Evolutionary conservation across 228 moss, liverwort and hornwort species (phyloP), one percentile per base, ranked within the genome.

Genomic region (Sphagnum magellanicum): DNA sequence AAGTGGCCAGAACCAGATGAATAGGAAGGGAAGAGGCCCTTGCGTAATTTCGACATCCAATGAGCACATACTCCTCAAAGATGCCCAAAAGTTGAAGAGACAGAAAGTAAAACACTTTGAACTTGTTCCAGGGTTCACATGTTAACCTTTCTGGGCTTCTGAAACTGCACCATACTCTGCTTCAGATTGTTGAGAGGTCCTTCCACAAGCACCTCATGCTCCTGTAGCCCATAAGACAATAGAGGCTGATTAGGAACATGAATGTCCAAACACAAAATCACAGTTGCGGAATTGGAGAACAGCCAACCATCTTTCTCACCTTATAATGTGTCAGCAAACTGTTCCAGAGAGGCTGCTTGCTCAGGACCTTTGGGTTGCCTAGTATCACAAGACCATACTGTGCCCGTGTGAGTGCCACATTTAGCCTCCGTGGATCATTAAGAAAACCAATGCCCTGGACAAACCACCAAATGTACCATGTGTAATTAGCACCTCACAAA

Each of bases 91-190:
- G 32, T 32, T 32, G 32, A 32, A 32, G 32, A 32, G 32, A 32
- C 32, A 32, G 3, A 32, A 32, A 32, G 32, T 1, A 32, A 32
- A 32, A 32, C 32, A 32, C 32, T 32, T 32, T 32, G 32, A 32
- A 32, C 32, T 32, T 32, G 32, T 32, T 32, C 32, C 32, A 32
- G 32, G 32, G 32, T 32, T 32, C 32, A 32, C 32, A 32, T 32
- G 32, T 32, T 32, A 63, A 86, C 85, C 85, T 88, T 88, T 66
- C 84, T 84, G 6, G 88, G 84, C 50, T 88, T 88, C 59, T 88
- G 84, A 52, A 88, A 88, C 71, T 87, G 87, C 17, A 87, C 87
- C 87, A 87, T 87, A 67, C 87, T 87, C 77, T 87, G 88, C 76
- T 88, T 88, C 69, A 88, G 65, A 59, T 88, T 88, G 76, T 84